phyloP scores from a whole-genome alignment of 805 yeast species.

The Sugiyamaella marilandica region DNA sequence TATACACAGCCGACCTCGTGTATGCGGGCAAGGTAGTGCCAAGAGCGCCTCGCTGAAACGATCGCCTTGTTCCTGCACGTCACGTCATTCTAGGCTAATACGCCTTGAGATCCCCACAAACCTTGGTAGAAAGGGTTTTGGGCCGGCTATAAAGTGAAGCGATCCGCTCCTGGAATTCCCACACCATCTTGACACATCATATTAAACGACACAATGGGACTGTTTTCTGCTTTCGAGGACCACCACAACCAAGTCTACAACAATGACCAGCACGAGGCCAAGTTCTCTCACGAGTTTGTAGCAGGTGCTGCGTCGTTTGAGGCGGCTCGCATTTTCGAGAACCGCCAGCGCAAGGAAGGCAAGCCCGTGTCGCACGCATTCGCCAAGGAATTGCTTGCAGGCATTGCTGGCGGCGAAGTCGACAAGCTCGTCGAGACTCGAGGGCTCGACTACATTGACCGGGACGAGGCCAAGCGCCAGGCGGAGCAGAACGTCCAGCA shows the following conservation, averaged over 20 bases:
- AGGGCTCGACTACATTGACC: constrained; percentile 24
- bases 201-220: not conserved
- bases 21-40: too few species aligned
- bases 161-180: not conserved
- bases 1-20: too few species aligned
- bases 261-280: constrained; percentile 18
- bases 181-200: not conserved
- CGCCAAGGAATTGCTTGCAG: constrained; percentile 25
- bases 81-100: not conserved
- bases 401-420: constrained; percentile 28
- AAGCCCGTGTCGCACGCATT: constrained; percentile 22
- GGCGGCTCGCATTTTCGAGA: constrained; percentile 23
- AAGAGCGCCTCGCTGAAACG: not conserved
- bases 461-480: constrained; percentile 20
- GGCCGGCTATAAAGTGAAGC: not conserved
- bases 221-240: constrained; percentile 21
- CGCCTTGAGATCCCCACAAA: not conserved
- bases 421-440: constrained; percentile 26
- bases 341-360: constrained; percentile 25
- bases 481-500: constrained; percentile 20
- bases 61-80: constrained; percentile 4
- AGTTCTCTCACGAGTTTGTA: constrained; percentile 25
- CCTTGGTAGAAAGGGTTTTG: not conserved
- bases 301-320: constrained; percentile 29
- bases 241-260: constrained; percentile 16